Percentiles rank a stretch among this genome's conserved stretches.
phyloP scores from a whole-genome alignment of 768 basidiomycete genomes.

The Cubamyces sp. region DNA sequence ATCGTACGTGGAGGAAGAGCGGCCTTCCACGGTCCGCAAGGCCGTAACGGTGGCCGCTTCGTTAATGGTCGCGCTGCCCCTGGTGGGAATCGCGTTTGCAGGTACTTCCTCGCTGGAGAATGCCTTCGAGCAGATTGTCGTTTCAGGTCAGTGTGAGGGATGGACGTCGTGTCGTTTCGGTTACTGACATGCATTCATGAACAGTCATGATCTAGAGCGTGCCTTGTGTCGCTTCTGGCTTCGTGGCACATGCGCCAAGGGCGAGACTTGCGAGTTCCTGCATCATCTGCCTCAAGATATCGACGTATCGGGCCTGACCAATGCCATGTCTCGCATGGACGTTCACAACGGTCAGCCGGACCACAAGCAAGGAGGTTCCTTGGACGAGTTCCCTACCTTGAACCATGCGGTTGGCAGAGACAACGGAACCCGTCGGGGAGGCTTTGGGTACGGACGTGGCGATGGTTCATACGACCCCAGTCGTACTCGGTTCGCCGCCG shows the following conservation, averaged over 20 bases:
- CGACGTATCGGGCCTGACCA: slow-evolving; percentile 71
- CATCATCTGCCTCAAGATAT: slow-evolving; percentile 89
- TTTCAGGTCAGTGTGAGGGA: slow-evolving; percentile 73
- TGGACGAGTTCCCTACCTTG: slow-evolving; percentile 78
- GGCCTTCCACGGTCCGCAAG: slow-evolving; percentile 34
- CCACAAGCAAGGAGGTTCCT: slow-evolving; percentile 39
- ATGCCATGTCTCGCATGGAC: slow-evolving; percentile 68
- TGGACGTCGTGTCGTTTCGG: neutral
- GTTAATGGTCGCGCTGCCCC: slow-evolving; percentile 59
- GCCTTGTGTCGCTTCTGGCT: slow-evolving; percentile 98
- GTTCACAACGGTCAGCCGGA: slow-evolving; percentile 53
- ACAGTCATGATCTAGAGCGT: slow-evolving; percentile 93
- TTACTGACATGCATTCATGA: neutral
- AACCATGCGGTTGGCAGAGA: slow-evolving; percentile 34
- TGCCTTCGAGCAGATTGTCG: slow-evolving; percentile 96
- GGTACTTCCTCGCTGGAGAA: slow-evolving; percentile 96
- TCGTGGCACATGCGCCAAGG: slow-evolving; percentile 95
- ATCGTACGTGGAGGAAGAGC: slow-evolving; percentile 49
- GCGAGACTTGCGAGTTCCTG: slow-evolving; percentile 94
- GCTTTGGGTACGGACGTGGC: slow-evolving; percentile 38
- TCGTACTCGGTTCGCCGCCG: slow-evolving; percentile 87
- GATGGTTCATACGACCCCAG: slow-evolving; percentile 69
- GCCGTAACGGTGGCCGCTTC: slow-evolving; percentile 41
- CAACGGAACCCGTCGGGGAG: slow-evolving; percentile 44
- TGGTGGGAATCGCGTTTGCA: slow-evolving; percentile 82